Evolutionary conservation across 2,329 filamentous ascomycete genomes (phyloP), one percentile per base, ranked within the genome.

Genomic region (Penicillium glabrum): DNA sequence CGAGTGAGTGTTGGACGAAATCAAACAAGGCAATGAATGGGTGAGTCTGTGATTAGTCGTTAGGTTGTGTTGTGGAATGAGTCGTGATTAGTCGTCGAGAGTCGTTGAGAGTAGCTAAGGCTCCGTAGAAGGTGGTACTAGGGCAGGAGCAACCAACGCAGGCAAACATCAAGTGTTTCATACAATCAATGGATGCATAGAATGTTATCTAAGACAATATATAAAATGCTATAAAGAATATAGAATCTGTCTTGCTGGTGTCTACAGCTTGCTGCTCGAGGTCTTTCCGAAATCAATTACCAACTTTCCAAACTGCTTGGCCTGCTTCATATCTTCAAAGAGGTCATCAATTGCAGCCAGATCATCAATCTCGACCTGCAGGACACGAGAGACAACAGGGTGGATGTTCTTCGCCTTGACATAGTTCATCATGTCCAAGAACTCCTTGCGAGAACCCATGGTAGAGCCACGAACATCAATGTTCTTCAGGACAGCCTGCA

Each of bases 391-490:
- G 1, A 98, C 84, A 3, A 96, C 80, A 0, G 93, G 93, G 53
- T 79, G 83, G 59, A 97, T 87, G 69, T 88, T 83, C 62, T 91
- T 86, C 61, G 86, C 77, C 13, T 81, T 81, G 35, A 97, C 89
- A 76, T 96, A 96, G 1, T 83, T 81, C 6, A 97, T 82, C 91
- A 98, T 96, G 23, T 95, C 90, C n/a, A 80, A 80, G 69, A 97
- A 98, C 76, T 98, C 95, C 69, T 85, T 87, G 45, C 90, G 83
- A 27, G 91, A 96, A 0, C 93, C 93, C 93, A 98, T 96, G 0
- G 93, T 97, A 14, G 85, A 87, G 19, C 95, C 93, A 48, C 84
- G 84, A 27, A 98, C 82, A 65, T 98, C 93, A 52, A 97, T 84
- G 69, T 98, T 96, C 74, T 88, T 90, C 59, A 98, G 75, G 14